Base-by-base conservation (phyloP, 2,329 filamentous ascomycete genomes). In the Fusarium nygamai region DNA sequence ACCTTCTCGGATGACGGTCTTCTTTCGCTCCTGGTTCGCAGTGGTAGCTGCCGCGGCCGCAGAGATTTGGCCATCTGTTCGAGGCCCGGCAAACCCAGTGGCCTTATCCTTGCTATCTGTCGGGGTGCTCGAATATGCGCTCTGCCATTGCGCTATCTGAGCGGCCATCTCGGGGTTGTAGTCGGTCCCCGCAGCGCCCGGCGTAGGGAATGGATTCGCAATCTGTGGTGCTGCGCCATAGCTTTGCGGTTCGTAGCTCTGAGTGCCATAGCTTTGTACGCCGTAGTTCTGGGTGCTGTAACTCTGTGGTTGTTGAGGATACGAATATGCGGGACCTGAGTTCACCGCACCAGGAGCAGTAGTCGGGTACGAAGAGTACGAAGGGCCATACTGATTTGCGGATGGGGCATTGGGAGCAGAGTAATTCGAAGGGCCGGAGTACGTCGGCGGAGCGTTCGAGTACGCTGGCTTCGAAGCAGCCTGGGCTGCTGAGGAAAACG, bases 141-240 rank as follows among this genome's bases (percentile, higher is more conserved):
- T 96, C 83, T 97, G 95, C 94, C 96, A 98, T 83, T 97, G 94
- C 56, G 95, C 95, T 71, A 98, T 95, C 82, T 97, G 94, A 36
- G 94, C 94, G 66, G 96, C 94, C 86, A 94, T 92, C 76, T 98
- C 94, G 7, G 94, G 91, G 78, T 98, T 89, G 80, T 87, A 90
- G 73, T 87, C 86, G 47, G 36, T 41, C 12, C 48, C 61, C 22
- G 78, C 81, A 73, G 79, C 81, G 69, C 86, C 87, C 29, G 92
- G 92, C 20, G 88, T 87, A 17, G 92, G 92, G 80, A 97, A 98
- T 0, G 95, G 94, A 81, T 97, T 97, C 69, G 90, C 88, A 73
- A 95, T 95, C 76, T 93, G 91, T 17, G 93, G 92, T 17, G 90
- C 84, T 24, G 76, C 84, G 74, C 85, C 83, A 71, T 87, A 85